Base-by-base conservation (phyloP, 345 rosid genomes). In the Laguncularia racemosa region DNA sequence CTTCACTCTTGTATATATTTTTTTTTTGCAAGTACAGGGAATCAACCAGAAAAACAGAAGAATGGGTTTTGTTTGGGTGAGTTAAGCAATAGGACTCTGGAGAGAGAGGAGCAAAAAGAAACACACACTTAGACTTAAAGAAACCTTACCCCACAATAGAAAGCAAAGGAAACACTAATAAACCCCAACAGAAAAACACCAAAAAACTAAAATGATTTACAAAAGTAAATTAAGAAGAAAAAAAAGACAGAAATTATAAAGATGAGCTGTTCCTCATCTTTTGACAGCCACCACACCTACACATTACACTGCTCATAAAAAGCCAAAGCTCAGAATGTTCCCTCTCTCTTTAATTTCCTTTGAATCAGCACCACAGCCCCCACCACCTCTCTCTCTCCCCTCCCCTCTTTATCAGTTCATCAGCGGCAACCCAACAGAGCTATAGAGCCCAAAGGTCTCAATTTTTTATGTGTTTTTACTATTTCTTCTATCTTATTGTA, bases 231-330 rank as follows among this genome's bases (percentile, higher is more conserved):
- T 6, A 33, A 10, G 40, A 33, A 9, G 40, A 17, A 50, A 17
- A 50, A 17, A 50, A 50, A 50, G 3, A 14, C 52, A 48, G 61
- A 56, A 57, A 51, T 48, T 33, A 46, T 45, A 58, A 53, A 51
- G 59, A 66, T 66, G 63, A 66, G 69, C 69, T 59, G 69, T 66
- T 59, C 53, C 52, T 66, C 63, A 44, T 58, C 62, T 51, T 64
- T 58, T 58, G 69, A 65, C 63, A 58, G 63, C 69, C 58, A 65
- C 69, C 54, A 33, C 52, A 65, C 48, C 69, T 57, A 57, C 68
- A 57, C 57, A 40, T 56, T 47, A 48, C 58, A 46, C 59, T 53
- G 53, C 52, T 51, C 58, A 58, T 21, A 57, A 58, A 65, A 65
- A 47, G 52, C 69, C 69, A 65, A 63, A 55, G 69, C 63, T 53